Evolutionary conservation across 2,329 filamentous ascomycete species (phyloP).

Genomic region (Atkinsonella texensis): DNA sequence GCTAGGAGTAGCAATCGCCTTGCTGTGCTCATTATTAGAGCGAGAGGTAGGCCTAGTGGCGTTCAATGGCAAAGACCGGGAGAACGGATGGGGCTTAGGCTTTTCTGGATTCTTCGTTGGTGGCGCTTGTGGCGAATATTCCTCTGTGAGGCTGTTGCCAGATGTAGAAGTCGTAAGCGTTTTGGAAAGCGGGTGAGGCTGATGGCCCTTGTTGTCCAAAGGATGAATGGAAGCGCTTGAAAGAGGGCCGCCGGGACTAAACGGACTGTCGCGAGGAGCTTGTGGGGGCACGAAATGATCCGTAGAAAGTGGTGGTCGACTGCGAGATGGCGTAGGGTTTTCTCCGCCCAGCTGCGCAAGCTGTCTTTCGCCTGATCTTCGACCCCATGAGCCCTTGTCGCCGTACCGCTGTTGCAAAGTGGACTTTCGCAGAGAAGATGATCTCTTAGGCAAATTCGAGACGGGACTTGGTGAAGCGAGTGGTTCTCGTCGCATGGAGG

Average conservation of each 20-base stretch:
- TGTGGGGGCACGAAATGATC: conserved; percentile 63
- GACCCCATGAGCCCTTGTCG: conserved; percentile 52
- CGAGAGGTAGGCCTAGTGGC: conserved; percentile 23
- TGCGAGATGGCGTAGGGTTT: conserved; percentile 44
- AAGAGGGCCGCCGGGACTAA: conserved; percentile 42
- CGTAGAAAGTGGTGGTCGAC: conserved; percentile 61
- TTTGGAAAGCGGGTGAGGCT: conserved; percentile 74
- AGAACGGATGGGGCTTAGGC: conserved; percentile 23
- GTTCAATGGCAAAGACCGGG: conserved; percentile 26
- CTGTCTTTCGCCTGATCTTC: conserved; percentile 45
- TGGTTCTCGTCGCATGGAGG: conserved; percentile 23
- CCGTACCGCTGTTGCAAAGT: conserved; percentile 76
- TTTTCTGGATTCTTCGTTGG: conserved; percentile 15
- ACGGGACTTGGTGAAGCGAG: conserved; percentile 34
- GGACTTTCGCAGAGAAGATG: conserved; percentile 71
- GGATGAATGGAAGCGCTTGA: conserved; percentile 42
- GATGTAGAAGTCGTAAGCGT: conserved; percentile 82
- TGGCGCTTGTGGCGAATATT: conserved; percentile 33
- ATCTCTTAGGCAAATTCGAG: conserved; percentile 50
- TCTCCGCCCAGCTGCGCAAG: conserved; percentile 40
- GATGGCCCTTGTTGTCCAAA: conserved; percentile 31
- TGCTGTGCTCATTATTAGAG: conserved; percentile 17
- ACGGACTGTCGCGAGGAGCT: conserved; percentile 48
- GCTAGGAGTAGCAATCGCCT: conserved; percentile 33
- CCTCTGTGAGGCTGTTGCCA: conserved; percentile 62